Evolutionary conservation across 1,284 basidiomycete species (phyloP).

Genomic region (Amylostereum chailletii): DNA sequence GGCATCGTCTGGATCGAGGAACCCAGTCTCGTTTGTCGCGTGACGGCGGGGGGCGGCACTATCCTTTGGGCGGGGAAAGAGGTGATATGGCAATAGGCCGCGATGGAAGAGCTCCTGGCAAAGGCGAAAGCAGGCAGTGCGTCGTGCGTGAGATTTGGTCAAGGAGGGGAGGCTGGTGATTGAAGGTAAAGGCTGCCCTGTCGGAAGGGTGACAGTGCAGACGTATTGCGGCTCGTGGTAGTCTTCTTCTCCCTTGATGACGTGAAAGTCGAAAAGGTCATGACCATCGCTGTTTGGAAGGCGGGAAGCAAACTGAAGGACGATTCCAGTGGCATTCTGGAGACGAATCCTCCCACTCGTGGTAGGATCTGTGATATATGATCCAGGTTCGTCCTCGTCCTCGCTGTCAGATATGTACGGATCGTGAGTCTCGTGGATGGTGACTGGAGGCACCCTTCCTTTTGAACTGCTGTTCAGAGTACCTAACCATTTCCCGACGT

Average conservation of each 20-base stretch:
- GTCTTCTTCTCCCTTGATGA: constrained; percentile 17
- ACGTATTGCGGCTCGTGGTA: constrained; percentile 20
- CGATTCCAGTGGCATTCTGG: constrained; percentile 42
- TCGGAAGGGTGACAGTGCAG: constrained; percentile 43
- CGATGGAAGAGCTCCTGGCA: constrained; percentile 41
- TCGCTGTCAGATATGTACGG: constrained; percentile 40
- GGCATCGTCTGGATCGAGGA: constrained; percentile 9
- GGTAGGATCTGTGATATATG: constrained; percentile 44
- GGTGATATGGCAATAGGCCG: constrained; percentile 41
- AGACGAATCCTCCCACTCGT: constrained; percentile 47
- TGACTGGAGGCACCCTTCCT: constrained; percentile 36
- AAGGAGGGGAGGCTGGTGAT: constrained; percentile 35
- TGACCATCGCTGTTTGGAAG: constrained; percentile 10
- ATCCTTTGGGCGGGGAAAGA: constrained; percentile 34
- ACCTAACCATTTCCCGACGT: constrained; percentile 38
- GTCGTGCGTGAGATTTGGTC: constrained; percentile 44
- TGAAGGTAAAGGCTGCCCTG: constrained; percentile 28
- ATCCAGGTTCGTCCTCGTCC: constrained; percentile 25
- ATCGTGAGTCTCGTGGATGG: constrained; percentile 30
- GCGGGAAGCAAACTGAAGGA: constrained; percentile 40
- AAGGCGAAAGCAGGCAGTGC: constrained; percentile 45
- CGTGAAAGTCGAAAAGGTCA: constrained; percentile 33
- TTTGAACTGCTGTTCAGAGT: constrained; percentile 28
- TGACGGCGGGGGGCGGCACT: constrained; percentile 6
- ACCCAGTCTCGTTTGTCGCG: constrained; percentile 9